phyloP scores from a whole-genome alignment of 1,139 yeast genomes.

The Fermentozyma sake region DNA sequence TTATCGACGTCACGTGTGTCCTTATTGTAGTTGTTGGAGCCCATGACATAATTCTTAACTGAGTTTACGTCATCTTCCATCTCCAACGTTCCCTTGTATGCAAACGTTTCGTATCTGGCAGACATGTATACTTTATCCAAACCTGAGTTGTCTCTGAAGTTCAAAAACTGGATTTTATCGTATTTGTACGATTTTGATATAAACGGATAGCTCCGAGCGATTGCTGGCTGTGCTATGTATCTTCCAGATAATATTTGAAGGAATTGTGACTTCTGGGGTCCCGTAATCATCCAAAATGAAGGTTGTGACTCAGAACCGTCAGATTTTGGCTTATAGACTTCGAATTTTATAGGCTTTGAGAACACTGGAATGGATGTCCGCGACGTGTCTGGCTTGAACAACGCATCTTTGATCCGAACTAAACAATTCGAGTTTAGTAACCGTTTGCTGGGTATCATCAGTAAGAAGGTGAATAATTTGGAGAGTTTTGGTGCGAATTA shows the following conservation, averaged over 20 bases:
- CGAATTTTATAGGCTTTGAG: slow-evolving; percentile 21
- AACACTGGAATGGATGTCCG: slow-evolving; percentile 13
- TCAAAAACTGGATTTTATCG: slow-evolving; percentile 42
- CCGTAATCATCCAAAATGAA: slow-evolving; percentile 31
- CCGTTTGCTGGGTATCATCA: too few species aligned
- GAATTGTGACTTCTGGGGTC: slow-evolving; percentile 32
- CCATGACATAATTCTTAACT: slow-evolving; percentile 53
- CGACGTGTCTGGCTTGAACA: slow-evolving; percentile 10
- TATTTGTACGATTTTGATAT: slow-evolving; percentile 28
- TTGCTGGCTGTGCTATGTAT: slow-evolving; percentile 49
- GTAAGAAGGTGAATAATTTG: too few species aligned
- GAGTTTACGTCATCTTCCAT: slow-evolving; percentile 75
- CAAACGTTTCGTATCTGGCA: slow-evolving; percentile 80
- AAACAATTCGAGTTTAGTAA: slow-evolving; percentile 1
- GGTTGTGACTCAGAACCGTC: slow-evolving; percentile 8
- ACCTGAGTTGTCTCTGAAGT: slow-evolving; percentile 50
- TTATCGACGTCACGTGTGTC: slow-evolving; percentile 15
- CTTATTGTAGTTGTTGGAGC: slow-evolving; percentile 46
- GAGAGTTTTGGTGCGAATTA: too few species aligned
- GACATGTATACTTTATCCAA: slow-evolving; percentile 73
- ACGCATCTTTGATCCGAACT: slow-evolving; percentile 12
- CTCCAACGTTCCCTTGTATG: slow-evolving; percentile 49
- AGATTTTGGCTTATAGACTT: slow-evolving; percentile 1
- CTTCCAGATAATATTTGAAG: slow-evolving; percentile 31
- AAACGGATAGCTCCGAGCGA: slow-evolving; percentile 51